Base-by-base conservation (phyloP, 108 stramenopile genomes). In the Fistulifera solaris region DNA sequence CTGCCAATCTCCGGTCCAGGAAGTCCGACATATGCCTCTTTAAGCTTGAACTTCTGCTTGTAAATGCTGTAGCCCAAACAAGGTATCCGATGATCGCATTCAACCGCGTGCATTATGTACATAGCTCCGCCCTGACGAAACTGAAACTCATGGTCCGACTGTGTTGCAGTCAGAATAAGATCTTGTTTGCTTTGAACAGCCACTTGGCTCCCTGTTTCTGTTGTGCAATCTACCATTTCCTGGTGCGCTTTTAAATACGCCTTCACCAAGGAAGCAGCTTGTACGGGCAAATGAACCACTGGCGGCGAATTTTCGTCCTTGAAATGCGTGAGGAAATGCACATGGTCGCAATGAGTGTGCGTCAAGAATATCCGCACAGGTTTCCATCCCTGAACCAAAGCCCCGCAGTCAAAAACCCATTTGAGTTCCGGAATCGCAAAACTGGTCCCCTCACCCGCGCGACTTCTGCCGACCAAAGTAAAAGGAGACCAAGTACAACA, bases 361-460 rank as follows among this genome's bases (percentile, higher is more conserved):
- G 74, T 63, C 38, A 76, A 27, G 46, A 70, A 76, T 8, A 76
- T 43, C 26, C 39, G 16, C 19, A 42, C 40, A 0, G 68, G 68
- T 39, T 49, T 58, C 68, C 65, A 61, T 18, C 46, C 43, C 28
- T 60, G 50, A 5, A 70, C 52, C 22, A 76, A 26, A 1, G 68
- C 74, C 15, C 74, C 74, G 49, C 68, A 70, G 52, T 76, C 74
- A 48, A 70, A 67, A 47, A 70, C 25, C 68, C 74, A 76, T 48
- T 62, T 61, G 27, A 75, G 52, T 47, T 68, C 58, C 11, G 73
- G 73, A 27, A 75, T 53, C 0, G 48, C 43, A 49, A 68, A 75
- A 18, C 56, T 42, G 11, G 73, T 75, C 7, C 55, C 73, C 24
- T 75, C 73, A 19, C 73, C 73, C 8, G 73, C 73, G 8, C 73